Evolutionary conservation across 495 filamentous ascomycete species (phyloP), one percentile per base, ranked within the genome.

Genomic region (Tirmania nivea): DNA sequence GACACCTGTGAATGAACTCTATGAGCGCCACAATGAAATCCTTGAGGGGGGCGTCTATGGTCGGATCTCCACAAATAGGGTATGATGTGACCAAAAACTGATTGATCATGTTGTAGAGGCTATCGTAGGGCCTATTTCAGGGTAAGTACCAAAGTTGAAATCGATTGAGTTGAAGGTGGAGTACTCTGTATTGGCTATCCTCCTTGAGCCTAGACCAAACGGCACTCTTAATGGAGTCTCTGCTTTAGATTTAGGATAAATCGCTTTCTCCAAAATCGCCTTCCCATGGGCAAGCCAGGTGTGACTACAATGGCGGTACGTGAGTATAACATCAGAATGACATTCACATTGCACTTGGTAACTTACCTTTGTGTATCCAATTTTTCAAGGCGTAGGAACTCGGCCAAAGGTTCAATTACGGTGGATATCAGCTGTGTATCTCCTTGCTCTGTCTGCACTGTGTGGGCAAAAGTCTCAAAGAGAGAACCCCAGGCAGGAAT

Each of bases 391-490:
- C 57, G 49, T 1, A 78, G 37, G 3, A 58, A 61, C 49, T 76
- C 77, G 5, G 84, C 76, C 19, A 94, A 63, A 10, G 84, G 85
- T 54, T 88, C 85, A 31, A 86, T 69, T 11, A 83, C 70, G 31
- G 76, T 71, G 17, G 76, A 68, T 3, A 76, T 73, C 20, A 78
- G 69, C 2, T 73, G 75, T 6, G 70, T 72, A 54, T 83, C 77
- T 7, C 85, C 83, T 42, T 76, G 75, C 56, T 89, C 81, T 9
- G 69, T 68, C 49, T 71, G 72, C 10, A 81, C 74, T 49, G 74
- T 72, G n/a, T 69, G 67, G 12, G 75, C 67, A 16, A 84, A 70
- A 2, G 71, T 67, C 10, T 72, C 67, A 50, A 85, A 75, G 0
- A 92, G 64, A 7, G 69, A 62, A 52, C 73, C 67, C 83, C 83